Evolutionary conservation across 2,329 filamentous ascomycete genomes (phyloP).

Genomic region (Phialophora expanda): DNA sequence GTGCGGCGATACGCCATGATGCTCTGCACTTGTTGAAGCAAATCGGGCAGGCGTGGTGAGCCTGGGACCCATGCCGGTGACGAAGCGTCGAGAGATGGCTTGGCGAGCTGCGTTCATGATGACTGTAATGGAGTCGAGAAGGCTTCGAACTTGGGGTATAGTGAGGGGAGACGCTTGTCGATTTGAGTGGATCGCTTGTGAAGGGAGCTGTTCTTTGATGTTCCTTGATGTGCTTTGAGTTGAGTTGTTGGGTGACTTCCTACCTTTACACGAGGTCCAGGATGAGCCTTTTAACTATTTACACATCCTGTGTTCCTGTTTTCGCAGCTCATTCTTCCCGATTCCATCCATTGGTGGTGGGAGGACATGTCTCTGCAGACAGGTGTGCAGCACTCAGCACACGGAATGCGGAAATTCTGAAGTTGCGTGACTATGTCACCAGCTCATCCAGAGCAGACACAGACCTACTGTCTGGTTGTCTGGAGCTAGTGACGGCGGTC

Average conservation of each 20-base stretch:
- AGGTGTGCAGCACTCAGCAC: conserved; percentile 9
- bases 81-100: conserved; percentile 30
- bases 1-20: conserved; percentile 18
- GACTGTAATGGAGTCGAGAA: conserved; percentile 11
- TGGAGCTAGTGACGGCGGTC: conserved; percentile 14
- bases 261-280: conserved; percentile 1
- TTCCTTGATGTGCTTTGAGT: conserved; percentile 1
- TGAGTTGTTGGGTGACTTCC: conserved; percentile 1
- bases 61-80: conserved; percentile 26
- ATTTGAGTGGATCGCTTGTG: not conserved
- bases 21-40: conserved; percentile 20
- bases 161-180: not conserved
- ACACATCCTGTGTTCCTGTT: conserved; percentile 1
- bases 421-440: conserved; percentile 30
- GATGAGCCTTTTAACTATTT: conserved; percentile 14
- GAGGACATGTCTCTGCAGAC: conserved; percentile 15
- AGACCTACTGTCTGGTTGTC: not conserved
- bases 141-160: not conserved
- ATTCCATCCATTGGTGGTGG: conserved; percentile 12
- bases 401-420: conserved; percentile 7
- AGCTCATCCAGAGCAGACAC: conserved; percentile 4
- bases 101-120: conserved; percentile 34
- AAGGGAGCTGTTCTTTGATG: not conserved
- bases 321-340: not conserved
- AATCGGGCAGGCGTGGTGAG: conserved; percentile 30